Base-by-base conservation (phyloP, 1,284 basidiomycete genomes). In the Peniophora sp. region DNA sequence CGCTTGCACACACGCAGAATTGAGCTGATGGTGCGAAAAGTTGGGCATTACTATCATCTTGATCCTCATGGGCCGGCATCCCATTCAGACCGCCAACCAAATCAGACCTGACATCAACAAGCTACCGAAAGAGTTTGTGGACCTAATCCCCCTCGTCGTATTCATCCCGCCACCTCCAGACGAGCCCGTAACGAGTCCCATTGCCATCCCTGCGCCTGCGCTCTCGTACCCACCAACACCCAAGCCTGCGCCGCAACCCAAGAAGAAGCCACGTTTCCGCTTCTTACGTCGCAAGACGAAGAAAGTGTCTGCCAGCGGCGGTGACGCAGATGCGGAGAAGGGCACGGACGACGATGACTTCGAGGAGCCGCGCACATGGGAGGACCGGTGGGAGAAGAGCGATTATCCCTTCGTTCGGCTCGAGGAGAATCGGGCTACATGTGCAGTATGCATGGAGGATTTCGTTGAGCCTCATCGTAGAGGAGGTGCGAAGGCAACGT, bases 361-460 rank as follows among this genome's bases (percentile, higher is more conserved):
- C 19, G 61, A 59, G n/a, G 64, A 69, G 55, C 69, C 69, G 12
- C 65, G 73, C 58, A 71, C 74, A 19, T 72, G 68, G 68, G 73
- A 75, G 54, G 72, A 73, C 51, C 64, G 67, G 43, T 81, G 78
- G 77, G 79, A 78, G 55, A 65, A 69, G 47, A 66, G 69, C 41
- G 73, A 74, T 47, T 76, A 75, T 57, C 79, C 79, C n/a, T 81
- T 81, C 62, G 78, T 91, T 36, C 69, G 83, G 41, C 72, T 91
- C 27, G 85, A 87, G 58, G 83, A 79, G 17, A 88, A 91, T 60
- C 81, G 88, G 45, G 89, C 89, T 5, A 78, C 82, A 12, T 91
- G 88, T 64, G 85, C 86, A 25, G 87, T 91, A 52, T 91, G 89
- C 63, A 66, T 91, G 58, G 75, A 84, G 75, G 89, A 91, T 62